Evolutionary conservation across 2,329 filamentous ascomycete genomes (phyloP).

Genomic region (Drechslerella dactyloides): DNA sequence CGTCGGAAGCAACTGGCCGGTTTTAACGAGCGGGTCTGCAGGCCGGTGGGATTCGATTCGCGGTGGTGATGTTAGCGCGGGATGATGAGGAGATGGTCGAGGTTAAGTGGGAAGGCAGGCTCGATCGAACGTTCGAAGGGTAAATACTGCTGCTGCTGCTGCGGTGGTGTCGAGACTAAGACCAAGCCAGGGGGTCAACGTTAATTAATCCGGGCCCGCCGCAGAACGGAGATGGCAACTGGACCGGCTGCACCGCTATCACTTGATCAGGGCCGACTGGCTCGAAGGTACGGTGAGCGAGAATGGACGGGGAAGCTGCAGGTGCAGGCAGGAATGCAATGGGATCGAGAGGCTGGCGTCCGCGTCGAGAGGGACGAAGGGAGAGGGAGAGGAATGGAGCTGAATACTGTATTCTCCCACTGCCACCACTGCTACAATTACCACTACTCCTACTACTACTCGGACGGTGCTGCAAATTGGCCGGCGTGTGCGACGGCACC

Average conservation of each 20-base stretch:
- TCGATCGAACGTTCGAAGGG: not conserved
- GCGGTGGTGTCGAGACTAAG: too few relatives aligned
- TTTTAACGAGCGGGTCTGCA: not conserved
- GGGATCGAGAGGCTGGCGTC: not conserved
- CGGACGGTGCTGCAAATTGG: too few relatives aligned
- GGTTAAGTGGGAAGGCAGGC: not conserved
- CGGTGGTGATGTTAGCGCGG: not conserved
- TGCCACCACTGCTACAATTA: too few relatives aligned
- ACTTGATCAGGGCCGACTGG: not conserved
- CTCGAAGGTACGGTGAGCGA: slow-evolving; percentile 8
- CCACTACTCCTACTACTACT: too few relatives aligned
- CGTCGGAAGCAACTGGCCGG: not conserved
- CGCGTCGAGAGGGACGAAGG: not conserved
- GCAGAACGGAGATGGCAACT: not conserved
- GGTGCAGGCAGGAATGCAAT: not conserved
- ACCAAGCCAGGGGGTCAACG: not conserved
- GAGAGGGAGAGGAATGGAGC: not conserved
- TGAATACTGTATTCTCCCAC: not conserved
- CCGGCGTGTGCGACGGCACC: too few relatives aligned
- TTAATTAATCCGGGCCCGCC: not conserved
- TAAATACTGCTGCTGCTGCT: too few relatives aligned
- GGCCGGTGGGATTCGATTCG: not conserved
- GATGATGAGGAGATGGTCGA: not conserved
- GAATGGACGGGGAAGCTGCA: slow-evolving; percentile 1
- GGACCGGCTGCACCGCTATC: not conserved